Evolutionary conservation across 805 yeast species (phyloP).

Genomic region (Monosporozyma aquatica): DNA sequence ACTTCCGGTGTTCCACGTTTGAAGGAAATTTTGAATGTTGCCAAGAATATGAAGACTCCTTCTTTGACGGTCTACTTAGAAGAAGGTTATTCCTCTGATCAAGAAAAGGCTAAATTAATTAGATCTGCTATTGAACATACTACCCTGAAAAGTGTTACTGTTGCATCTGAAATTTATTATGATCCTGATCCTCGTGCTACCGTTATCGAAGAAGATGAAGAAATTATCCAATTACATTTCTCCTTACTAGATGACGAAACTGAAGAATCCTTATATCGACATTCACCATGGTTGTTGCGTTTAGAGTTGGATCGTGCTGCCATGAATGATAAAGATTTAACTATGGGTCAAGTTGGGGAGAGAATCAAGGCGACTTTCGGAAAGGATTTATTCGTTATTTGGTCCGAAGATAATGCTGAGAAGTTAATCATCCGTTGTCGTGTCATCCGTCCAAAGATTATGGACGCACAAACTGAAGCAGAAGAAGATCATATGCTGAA

Average conservation of each 20-base stretch:
- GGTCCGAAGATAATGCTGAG: slow-evolving; percentile 99
- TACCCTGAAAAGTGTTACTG: slow-evolving; percentile 84
- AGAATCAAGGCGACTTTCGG: slow-evolving; percentile 88
- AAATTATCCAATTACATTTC: slow-evolving; percentile 93
- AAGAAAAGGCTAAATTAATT: slow-evolving; percentile 87
- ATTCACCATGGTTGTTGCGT: slow-evolving; percentile 97
- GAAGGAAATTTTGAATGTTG: slow-evolving; percentile 96
- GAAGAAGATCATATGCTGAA: slow-evolving; percentile 96
- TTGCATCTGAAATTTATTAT: slow-evolving; percentile 94
- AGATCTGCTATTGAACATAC: slow-evolving; percentile 98
- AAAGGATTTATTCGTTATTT: slow-evolving; percentile 90
- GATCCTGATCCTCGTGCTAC: slow-evolving; percentile 98
- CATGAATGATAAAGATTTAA: slow-evolving; percentile 94
- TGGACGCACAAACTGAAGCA: slow-evolving; percentile 89
- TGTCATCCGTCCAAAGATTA: slow-evolving; percentile 87
- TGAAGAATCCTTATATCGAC: slow-evolving; percentile 86
- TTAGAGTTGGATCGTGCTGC: slow-evolving; percentile 96
- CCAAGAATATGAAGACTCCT: slow-evolving; percentile 99
- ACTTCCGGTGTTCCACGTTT: slow-evolving; percentile 96
- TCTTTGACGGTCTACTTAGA: slow-evolving; percentile 89
- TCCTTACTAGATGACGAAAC: slow-evolving; percentile 97
- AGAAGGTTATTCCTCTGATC: slow-evolving; percentile 72
- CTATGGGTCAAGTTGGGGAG: slow-evolving; percentile 97
- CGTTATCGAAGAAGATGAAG: slow-evolving; percentile 93
- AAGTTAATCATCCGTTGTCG: slow-evolving; percentile 95